Percentiles rank a stretch among this genome's conserved stretches.
Evolutionary conservation across 371 early-diverging fungal genomes (phyloP).

Genomic region (Phascolomyces articulosus): DNA sequence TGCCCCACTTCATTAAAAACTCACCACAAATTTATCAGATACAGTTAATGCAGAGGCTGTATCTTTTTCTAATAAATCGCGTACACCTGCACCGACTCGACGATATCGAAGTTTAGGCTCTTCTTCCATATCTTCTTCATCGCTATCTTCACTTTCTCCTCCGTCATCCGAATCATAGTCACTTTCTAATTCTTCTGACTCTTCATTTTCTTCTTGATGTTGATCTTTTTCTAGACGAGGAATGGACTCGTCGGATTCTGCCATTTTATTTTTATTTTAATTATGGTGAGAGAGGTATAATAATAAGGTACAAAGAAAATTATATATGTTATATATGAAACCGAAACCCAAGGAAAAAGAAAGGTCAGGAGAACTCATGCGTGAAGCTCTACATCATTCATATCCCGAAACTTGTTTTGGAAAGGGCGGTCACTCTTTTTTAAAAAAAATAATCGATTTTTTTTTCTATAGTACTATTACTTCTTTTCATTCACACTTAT

Average conservation of each 20-base stretch:
- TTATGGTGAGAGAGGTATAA: background rate
- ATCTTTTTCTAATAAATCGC: constrained; percentile 84
- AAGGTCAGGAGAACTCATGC: no score
- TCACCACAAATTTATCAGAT: constrained; percentile 83
- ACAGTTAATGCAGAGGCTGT: constrained; percentile 79
- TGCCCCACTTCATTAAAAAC: no score
- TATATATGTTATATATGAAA: background rate
- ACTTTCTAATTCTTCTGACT: background rate
- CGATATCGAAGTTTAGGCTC: constrained; percentile 92
- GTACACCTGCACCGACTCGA: constrained; percentile 75
- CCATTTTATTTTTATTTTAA: background rate
- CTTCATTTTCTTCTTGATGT: constrained; percentile 20
- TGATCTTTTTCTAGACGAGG: constrained; percentile 20
- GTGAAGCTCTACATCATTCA: no score
- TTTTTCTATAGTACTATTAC: no score
- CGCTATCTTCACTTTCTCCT: constrained; percentile 48
- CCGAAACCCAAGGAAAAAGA: no score
- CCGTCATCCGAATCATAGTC: constrained; percentile 30
- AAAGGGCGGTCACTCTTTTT: no score
- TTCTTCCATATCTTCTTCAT: constrained; percentile 70
- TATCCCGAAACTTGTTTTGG: no score
- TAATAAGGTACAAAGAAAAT: background rate
- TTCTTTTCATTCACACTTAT: constrained; percentile 9
- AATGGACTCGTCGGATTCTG: constrained; percentile 9
- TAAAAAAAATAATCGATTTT: no score